Base-by-base conservation (phyloP, 2,329 filamentous ascomycete genomes). In the Alternaria dauci region DNA sequence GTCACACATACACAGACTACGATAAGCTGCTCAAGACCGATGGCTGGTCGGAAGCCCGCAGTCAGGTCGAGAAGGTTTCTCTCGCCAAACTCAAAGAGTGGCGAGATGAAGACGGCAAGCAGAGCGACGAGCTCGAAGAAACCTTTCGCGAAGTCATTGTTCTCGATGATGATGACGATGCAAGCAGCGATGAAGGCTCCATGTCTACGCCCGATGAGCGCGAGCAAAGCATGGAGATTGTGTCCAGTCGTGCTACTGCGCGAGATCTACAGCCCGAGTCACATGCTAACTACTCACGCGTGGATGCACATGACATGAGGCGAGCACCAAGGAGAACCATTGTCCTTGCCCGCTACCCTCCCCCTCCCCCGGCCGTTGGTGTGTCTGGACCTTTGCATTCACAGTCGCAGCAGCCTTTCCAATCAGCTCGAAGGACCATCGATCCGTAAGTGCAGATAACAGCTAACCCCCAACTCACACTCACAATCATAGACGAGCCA, bases 111-210 rank as follows among this genome's bases (percentile, higher is more conserved):
- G 82, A 85, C 9, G 69, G 69, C 46, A 69, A 71, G 43, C 84
- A 86, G 74, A 78, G 83, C 72, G 71, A 81, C 43, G 85, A 86
- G 53, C 78, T 88, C 23, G 86, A 89, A 70, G 86, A 89, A 66
- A 85, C 87, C 30, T 86, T 89, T 54, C 84, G 86, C 51, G 87
- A 89, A 74, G 85, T 88, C 59, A 88, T 89, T 67, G 84, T 89
- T 54, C 85, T 89, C 56, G 86, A 87, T 54, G 86, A 88, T 69
- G 86, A 88, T 69, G 85, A 88, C 54, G 84, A 86, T 43, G 79
- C 80, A 20, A 62, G 62, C 42, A 65, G 63, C 51, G 80, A 81
- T 55, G 75, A 81, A 52, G 79, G 78, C 9, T 66, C 68, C 14
- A 41, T 55, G 25, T 60, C 66, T 11, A 70, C 67, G 23, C 66